Percentiles rank a stretch among this genome's conserved stretches.
These are phyloP conservation scores for Rhodotorula sp. DNA, from an alignment of 1,284 basidiomycete species.

Conservation along the genomic window DNA sequence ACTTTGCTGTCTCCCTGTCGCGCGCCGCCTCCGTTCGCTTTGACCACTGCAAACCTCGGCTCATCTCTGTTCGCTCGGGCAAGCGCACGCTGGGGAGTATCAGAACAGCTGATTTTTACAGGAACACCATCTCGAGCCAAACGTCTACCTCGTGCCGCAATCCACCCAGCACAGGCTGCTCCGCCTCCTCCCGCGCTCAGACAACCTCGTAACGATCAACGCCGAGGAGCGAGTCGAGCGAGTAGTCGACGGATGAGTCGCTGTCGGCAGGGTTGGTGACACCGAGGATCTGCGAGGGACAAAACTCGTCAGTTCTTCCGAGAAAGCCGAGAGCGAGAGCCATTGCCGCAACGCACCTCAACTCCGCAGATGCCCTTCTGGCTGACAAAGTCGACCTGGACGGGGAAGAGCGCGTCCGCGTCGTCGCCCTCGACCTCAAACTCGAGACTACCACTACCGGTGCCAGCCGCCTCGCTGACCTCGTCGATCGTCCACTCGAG, in stretches of 20 bases:
- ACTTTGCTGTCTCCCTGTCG: no score
- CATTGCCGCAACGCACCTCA: slow-evolving; percentile 47
- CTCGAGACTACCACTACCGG: slow-evolving; percentile 75
- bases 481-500: slow-evolving; percentile 78
- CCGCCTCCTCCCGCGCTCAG: slow-evolving; percentile 28
- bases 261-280: slow-evolving; percentile 28
- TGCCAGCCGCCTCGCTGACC: slow-evolving; percentile 53
- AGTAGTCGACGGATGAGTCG: slow-evolving; percentile 28
- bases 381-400: slow-evolving; percentile 76
- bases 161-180: no score
- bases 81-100: no score
- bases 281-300: slow-evolving; percentile 18
- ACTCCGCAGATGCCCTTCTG: slow-evolving; percentile 38
- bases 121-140: not conserved
- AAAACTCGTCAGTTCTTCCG: not conserved
- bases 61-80: no score
- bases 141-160: not conserved
- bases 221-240: slow-evolving; percentile 54
- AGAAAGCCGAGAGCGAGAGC: not conserved
- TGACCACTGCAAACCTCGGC: no score
- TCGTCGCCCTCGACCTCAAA: slow-evolving; percentile 85
- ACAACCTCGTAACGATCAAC: slow-evolving; percentile 65
- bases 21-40: no score
- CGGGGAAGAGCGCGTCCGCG: slow-evolving; percentile 85
- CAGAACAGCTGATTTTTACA: not conserved